Base-by-base conservation (phyloP, 306 rosid genomes). In the Argentina anserina region DNA sequence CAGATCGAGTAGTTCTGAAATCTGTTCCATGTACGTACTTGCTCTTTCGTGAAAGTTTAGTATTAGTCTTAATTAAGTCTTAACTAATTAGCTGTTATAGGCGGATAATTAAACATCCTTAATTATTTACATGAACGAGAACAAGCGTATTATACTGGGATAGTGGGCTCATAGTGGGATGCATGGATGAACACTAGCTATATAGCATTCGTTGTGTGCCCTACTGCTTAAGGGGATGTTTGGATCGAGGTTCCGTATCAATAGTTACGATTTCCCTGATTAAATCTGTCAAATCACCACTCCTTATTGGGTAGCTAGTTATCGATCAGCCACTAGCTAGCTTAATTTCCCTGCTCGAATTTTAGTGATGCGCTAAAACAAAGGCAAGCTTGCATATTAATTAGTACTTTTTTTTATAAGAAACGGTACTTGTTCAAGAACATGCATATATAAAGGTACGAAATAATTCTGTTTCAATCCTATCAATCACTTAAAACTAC, bases 41-140 rank as follows among this genome's bases (percentile, higher is more conserved):
- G 28, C 3, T 7, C 13, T 56, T 60, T 41, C 78, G 66, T 73
- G 52, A 68, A 67, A 60, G 78, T 61, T 37, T 67, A 67, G 83
- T 61, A 13, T 73, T 39, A 37, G 31, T 34, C 14, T 42, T 50
- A 62, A 40, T 13, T n/a, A n/a, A 33, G 4, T 33, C 36, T 33
- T 0, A 33, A 1, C 5, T 33, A 33, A 33, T 49, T 59, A 59
- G n/a, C 21, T 47, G 65, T 31, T 58, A n/a, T n/a, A 11, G 56
- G 74, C 69, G 45, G 63, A 65, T 72, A 13, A 46, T 15, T 26
- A 58, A 14, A 21, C 10, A 60, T 31, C 40, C 29, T 52, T 9
- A 7, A 50, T 52, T 21, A 21, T 29, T 9, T 11, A 59, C n/a
- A 29, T 14, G 65, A 59, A 29, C 36, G 26, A 23, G 64, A 58